These are phyloP conservation scores for Claviceps pazoutovae DNA, from an alignment of 2,329 filamentous ascomycete species.

Conservation along the genomic window DNA sequence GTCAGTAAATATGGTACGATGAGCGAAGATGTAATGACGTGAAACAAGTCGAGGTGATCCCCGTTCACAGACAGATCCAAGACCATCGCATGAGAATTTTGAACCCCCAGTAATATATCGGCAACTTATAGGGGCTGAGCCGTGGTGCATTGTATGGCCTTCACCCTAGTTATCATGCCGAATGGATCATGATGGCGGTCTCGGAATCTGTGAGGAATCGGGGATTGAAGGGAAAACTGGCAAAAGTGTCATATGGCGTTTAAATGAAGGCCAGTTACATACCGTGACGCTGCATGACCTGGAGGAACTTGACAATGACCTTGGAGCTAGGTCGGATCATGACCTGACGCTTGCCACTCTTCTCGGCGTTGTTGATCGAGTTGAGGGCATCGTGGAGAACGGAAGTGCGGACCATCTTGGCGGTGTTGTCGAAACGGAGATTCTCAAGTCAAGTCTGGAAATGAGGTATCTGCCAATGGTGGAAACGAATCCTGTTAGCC, in stretches of 20 bases:
- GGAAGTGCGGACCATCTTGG: conserved; percentile 97
- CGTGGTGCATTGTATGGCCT: conserved; percentile 63
- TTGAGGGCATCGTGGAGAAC: conserved; percentile 99
- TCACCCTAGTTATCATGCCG: conserved; percentile 99
- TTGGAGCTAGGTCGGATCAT: conserved; percentile 96
- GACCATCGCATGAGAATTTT: conserved; percentile 53
- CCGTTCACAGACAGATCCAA: conserved; percentile 47
- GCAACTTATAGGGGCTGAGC: conserved; percentile 99
- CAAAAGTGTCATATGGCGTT: background rate
- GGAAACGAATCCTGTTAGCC: conserved; percentile 38
- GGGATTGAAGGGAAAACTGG: background rate
- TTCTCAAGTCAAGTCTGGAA: conserved; percentile 60
- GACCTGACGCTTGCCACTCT: conserved; percentile 98
- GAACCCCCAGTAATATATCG: conserved; percentile 60
- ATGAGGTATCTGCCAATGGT: conserved; percentile 48
- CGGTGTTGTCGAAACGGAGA: conserved; percentile 48
- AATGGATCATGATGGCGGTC: conserved; percentile 26
- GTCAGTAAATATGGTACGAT: conserved; percentile 66
- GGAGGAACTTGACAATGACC: conserved; percentile 99
- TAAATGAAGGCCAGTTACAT: conserved; percentile 33
- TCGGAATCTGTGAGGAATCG: conserved; percentile 8
- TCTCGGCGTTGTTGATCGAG: conserved; percentile 99
- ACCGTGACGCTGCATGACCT: conserved; percentile 99
- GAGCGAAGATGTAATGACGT: conserved; percentile 63
- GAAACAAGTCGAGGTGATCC: conserved; percentile 7